These are phyloP conservation scores for Pleurozium schreberi DNA, from an alignment of 225 moss, liverwort and hornwort genomes.

Conservation along the genomic window DNA sequence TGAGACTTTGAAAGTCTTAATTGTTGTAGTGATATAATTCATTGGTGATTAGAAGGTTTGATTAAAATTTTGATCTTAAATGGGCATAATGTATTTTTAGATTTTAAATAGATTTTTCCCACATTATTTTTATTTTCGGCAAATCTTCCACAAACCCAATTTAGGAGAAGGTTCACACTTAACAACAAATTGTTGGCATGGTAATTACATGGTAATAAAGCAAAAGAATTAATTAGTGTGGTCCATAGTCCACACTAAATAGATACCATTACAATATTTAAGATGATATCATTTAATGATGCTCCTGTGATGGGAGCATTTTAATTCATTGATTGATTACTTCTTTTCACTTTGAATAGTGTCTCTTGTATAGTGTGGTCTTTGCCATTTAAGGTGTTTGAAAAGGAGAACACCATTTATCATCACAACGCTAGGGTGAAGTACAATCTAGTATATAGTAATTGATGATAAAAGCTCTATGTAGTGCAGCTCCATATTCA, in stretches of 20 bases:
- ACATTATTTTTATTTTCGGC: not conserved
- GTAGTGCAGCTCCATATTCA: not conserved
- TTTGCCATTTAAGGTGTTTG: not conserved
- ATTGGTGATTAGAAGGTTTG: not conserved
- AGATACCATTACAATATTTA: not conserved
- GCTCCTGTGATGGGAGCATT: no score
- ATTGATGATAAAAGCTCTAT: not conserved
- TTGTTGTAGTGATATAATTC: not conserved
- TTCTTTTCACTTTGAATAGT: not conserved
- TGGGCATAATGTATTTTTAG: not conserved
- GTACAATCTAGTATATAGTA: not conserved
- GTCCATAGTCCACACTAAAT: no score
- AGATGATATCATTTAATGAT: not conserved
- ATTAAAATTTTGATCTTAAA: not conserved
- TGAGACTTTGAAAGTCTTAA: not conserved
- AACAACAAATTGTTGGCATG: not conserved
- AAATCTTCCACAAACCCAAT: not conserved
- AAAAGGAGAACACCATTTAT: not conserved
- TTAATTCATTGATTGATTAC: no score
- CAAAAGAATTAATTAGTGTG: no score
- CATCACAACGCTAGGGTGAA: not conserved
- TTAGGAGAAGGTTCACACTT: not conserved
- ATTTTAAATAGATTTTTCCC: not conserved
- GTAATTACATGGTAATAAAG: not conserved
- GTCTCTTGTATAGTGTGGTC: not conserved